These are phyloP conservation scores for Niebla homalea DNA, from an alignment of 495 filamentous ascomycete species.

Conservation along the genomic window DNA sequence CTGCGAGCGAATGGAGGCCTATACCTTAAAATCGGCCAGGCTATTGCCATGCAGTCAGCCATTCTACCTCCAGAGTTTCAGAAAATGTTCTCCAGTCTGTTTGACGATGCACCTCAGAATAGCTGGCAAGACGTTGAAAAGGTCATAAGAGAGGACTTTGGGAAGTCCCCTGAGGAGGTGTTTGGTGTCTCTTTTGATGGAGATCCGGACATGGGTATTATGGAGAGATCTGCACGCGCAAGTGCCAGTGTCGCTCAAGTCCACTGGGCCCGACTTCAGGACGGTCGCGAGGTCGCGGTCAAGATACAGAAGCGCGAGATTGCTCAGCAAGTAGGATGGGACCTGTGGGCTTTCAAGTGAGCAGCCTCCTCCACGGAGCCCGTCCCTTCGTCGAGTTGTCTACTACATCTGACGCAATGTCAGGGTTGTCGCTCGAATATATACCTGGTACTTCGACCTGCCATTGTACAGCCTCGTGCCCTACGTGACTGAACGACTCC, in stretches of 20 bases:
- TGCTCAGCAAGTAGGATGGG: slow-evolving; percentile 74
- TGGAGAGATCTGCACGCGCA: slow-evolving; percentile 77
- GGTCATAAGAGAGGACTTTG: slow-evolving; percentile 82
- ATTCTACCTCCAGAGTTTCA: slow-evolving; percentile 88
- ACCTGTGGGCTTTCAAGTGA: slow-evolving; percentile 89
- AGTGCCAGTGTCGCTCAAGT: slow-evolving; percentile 93
- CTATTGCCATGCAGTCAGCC: slow-evolving; percentile 94
- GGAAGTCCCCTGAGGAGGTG: slow-evolving; percentile 66
- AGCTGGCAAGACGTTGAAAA: slow-evolving; percentile 76
- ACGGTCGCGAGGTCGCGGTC: slow-evolving; percentile 82
- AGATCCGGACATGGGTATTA: slow-evolving; percentile 54
- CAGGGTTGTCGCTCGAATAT: slow-evolving; percentile 61
- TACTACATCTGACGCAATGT: slow-evolving; percentile 3
- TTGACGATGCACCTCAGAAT: slow-evolving; percentile 95
- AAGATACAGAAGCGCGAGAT: slow-evolving; percentile 98
- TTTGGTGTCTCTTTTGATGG: slow-evolving; percentile 73
- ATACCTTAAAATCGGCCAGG: slow-evolving; percentile 96
- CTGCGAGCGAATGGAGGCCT: slow-evolving; percentile 78
- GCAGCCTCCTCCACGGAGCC: slow-evolving; percentile 15
- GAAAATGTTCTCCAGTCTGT: slow-evolving; percentile 89
- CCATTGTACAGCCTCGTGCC: slow-evolving; percentile 80
- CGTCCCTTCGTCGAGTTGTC: background rate
- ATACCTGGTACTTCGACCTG: slow-evolving; percentile 72
- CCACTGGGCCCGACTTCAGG: slow-evolving; percentile 74
- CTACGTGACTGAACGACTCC: slow-evolving; percentile 74